Conservation (phyloP, 2,329 filamentous ascomycete species). For the Pseudopithomyces maydicus region DNA sequence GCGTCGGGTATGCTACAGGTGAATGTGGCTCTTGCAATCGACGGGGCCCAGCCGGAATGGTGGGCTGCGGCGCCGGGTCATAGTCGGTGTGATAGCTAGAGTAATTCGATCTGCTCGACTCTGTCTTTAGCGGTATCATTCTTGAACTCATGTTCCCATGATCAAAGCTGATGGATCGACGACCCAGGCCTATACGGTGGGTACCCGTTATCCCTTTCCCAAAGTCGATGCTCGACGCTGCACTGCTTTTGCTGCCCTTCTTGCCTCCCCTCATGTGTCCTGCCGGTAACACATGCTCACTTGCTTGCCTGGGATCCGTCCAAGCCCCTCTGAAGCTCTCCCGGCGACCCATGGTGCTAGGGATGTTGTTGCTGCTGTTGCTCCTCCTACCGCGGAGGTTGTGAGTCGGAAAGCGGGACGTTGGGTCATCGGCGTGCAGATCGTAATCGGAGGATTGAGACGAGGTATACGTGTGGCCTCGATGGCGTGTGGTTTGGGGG, state of each 20-base stretch:
- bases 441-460: conserved; percentile 64
- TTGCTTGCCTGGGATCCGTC: conserved; percentile 25
- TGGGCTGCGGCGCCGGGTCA: conserved; percentile 86
- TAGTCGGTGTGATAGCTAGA: conserved; percentile 62
- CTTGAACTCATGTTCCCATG: conserved; percentile 38
- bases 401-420: conserved; percentile 49
- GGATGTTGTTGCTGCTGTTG: conserved; percentile 78
- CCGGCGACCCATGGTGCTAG: conserved; percentile 30
- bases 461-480: conserved; percentile 65
- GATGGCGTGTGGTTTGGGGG: conserved; percentile 49
- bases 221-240: conserved; percentile 68
- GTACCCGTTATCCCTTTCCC: conserved; percentile 65
- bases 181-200: conserved; percentile 60
- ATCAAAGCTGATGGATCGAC: conserved; percentile 78
- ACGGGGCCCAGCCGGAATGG: conserved; percentile 79
- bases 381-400: conserved; percentile 67
- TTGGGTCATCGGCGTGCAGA: conserved; percentile 41
- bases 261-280: conserved; percentile 49
- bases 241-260: conserved; percentile 75
- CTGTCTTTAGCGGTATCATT: conserved; percentile 39
- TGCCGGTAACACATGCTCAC: conserved; percentile 33
- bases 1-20: conserved; percentile 43
- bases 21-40: conserved; percentile 52
- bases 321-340: conserved; percentile 43
- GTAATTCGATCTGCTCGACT: conserved; percentile 51